Evolutionary conservation across 108 stramenopile species (phyloP), one percentile per base, ranked within the genome.

Genomic region (Tribonema minus): DNA sequence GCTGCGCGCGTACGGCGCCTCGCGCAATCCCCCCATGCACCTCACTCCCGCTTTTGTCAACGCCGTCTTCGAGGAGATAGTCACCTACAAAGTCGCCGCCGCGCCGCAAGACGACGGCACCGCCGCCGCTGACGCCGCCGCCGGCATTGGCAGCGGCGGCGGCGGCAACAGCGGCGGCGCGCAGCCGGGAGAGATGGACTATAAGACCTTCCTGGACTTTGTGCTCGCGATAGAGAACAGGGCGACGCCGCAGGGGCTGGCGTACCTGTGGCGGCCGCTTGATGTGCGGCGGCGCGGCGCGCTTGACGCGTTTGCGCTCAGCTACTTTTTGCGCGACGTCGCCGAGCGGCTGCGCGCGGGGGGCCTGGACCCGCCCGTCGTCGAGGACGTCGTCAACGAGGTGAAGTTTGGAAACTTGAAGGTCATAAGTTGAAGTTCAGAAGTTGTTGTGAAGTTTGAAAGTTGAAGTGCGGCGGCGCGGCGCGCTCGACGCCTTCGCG

Each of bases 121-220:
- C 41, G 9, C n/a, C n/a, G n/a, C n/a, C 15, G 3, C 61, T 61
- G 61, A 25, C 61, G 4, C 61, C 61, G 23, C 61, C 61, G 25
- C 61, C 61, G n/a, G 61, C 61, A 4, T n/a, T 9, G 61, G 23
- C 61, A 25, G 15, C 27, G 23, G 61, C 61, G 20, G 15, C n/a
- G 32, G 37, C 9, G 41, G 36, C 37, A 30, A 20, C 9, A 40
- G 9, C 58, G 38, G 30, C 26, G 74, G 41, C 46, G n/a, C n/a
- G n/a, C n/a, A n/a, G n/a, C n/a, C n/a, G n/a, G 76, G 65, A n/a
- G 86, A 86, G 66, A 84, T 87, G 84, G 88, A 88, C 71, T 88
- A 83, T 70, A 88, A 88, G 67, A 82, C 84, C 4, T 88, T 85
- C 62, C 82, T 88, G 34, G 88, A 88, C 77, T 84, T 88, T 15